Percentiles rank a stretch among this genome's conserved stretches.
These are phyloP conservation scores for Barnettozyma populi DNA, from an alignment of 805 yeast genomes.

Conservation along the genomic window DNA sequence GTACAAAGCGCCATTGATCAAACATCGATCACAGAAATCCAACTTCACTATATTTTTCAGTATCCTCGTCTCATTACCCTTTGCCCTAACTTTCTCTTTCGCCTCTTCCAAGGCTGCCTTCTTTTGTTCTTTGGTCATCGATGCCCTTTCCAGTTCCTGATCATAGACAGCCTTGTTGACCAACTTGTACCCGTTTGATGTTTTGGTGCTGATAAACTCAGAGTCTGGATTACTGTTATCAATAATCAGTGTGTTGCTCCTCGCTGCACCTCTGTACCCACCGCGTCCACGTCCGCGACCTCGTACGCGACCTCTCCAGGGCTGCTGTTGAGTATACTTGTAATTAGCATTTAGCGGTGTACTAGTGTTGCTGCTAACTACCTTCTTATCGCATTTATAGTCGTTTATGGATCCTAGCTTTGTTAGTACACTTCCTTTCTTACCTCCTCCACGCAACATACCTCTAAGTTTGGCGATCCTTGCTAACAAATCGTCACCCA, in stretches of 20 bases:
- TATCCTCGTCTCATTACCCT: conserved; percentile 19
- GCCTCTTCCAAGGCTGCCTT: conserved; percentile 19
- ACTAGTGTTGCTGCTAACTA: conserved; percentile 6
- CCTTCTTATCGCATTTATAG: conserved; percentile 11
- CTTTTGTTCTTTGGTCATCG: conserved; percentile 21
- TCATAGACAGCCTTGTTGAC: conserved; percentile 34
- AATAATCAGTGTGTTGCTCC: conserved; percentile 30
- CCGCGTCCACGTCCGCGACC: conserved; percentile 11
- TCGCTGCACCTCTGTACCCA: conserved; percentile 1
- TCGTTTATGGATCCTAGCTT: conserved; percentile 17
- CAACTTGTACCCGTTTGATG: conserved; percentile 35
- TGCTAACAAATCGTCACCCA: conserved; percentile 1
- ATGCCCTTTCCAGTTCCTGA: conserved; percentile 24
- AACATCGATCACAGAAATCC: conserved; percentile 41
- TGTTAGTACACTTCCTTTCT: not conserved
- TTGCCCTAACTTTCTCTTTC: conserved; percentile 9
- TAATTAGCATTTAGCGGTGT: conserved; percentile 7
- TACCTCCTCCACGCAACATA: not conserved
- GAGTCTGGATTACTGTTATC: conserved; percentile 20
- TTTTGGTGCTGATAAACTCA: conserved; percentile 28
- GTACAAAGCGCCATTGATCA: conserved; percentile 37
- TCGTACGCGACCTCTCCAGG: not conserved
- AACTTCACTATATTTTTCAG: conserved; percentile 31
- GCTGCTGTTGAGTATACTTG: not conserved
- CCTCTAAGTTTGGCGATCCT: conserved; percentile 16